phyloP scores from a whole-genome alignment of 225 moss, liverwort and hornwort genomes.

The Physcomitrellopsis africana region DNA sequence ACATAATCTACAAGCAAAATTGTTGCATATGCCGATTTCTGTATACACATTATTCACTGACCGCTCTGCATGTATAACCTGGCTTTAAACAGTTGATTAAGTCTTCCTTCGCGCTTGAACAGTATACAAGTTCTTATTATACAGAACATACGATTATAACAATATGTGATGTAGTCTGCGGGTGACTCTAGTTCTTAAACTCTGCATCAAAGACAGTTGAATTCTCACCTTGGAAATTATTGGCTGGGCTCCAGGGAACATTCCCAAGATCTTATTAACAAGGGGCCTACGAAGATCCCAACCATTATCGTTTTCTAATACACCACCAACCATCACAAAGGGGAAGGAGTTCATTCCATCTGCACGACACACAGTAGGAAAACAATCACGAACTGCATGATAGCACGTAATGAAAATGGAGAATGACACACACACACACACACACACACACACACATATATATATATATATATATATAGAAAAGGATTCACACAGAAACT shows the following conservation, averaged over 20 bases:
- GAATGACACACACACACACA: slow-evolving; percentile 7
- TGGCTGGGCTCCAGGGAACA: slow-evolving; percentile 78
- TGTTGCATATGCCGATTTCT: slow-evolving; percentile 1
- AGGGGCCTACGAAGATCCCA: slow-evolving; percentile 86
- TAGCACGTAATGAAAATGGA: background rate
- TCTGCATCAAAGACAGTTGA: slow-evolving; percentile 19
- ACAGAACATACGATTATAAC: background rate
- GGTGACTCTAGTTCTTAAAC: background rate
- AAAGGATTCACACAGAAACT: too few species aligned
- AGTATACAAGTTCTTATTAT: background rate
- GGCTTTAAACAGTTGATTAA: slow-evolving; percentile 15
- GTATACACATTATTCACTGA: slow-evolving; percentile 11
- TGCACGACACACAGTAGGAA: slow-evolving; percentile 34
- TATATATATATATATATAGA: too few species aligned
- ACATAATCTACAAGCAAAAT: background rate
- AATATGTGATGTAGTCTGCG: too few species aligned
- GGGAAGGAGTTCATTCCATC: slow-evolving; percentile 75
- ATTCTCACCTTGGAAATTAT: slow-evolving; percentile 62
- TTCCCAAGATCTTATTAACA: slow-evolving; percentile 48
- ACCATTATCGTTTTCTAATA: slow-evolving; percentile 69
- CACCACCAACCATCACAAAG: slow-evolving; percentile 91
- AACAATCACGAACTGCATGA: slow-evolving; percentile 19
- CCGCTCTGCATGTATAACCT: slow-evolving; percentile 17
- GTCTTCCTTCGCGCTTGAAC: slow-evolving; percentile 12
- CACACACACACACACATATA: background rate